Percentiles rank a stretch among this genome's conserved stretches.
Evolutionary conservation across 2,329 filamentous ascomycete species (phyloP).

Genomic region (Chaetomiaceae sp.): DNA sequence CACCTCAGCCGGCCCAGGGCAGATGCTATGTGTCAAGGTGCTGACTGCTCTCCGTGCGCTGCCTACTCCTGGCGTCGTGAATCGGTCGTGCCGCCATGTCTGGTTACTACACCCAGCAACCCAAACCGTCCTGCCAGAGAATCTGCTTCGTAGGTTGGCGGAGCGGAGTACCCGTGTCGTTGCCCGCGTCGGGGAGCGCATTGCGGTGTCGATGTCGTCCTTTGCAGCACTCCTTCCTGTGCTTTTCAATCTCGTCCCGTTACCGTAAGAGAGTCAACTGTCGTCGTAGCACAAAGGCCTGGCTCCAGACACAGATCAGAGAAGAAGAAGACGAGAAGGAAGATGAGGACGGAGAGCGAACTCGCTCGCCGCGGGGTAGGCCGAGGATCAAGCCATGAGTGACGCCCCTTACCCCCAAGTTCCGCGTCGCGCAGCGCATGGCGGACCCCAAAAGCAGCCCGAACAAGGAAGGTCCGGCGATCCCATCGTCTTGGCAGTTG

Average conservation of each 20-base stretch:
- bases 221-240: no score
- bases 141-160: not conserved
- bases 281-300: not conserved
- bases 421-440: conserved; percentile 1
- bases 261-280: no score
- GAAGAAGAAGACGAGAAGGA: not conserved
- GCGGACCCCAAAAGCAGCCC: not conserved
- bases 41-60: conserved; percentile 10
- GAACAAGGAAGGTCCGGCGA: conserved; percentile 9
- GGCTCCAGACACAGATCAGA: not conserved
- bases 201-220: not conserved
- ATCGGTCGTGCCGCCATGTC: not conserved
- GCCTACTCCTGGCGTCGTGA: not conserved
- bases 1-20: conserved; percentile 24
- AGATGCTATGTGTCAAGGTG: conserved; percentile 23
- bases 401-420: not conserved
- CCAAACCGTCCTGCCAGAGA: not conserved
- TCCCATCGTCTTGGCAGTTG: conserved; percentile 5
- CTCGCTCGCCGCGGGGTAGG: not conserved
- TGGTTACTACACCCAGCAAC: not conserved
- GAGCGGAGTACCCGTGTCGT: not conserved
- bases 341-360: not conserved
- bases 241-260: not conserved
- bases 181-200: conserved; percentile 2
- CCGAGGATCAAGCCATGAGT: not conserved